A percentile compares a stretch with the other conserved stretches of the same genome.
phyloP scores from a whole-genome alignment of 495 filamentous ascomycete species.

The Astrocystis sublimbata region DNA sequence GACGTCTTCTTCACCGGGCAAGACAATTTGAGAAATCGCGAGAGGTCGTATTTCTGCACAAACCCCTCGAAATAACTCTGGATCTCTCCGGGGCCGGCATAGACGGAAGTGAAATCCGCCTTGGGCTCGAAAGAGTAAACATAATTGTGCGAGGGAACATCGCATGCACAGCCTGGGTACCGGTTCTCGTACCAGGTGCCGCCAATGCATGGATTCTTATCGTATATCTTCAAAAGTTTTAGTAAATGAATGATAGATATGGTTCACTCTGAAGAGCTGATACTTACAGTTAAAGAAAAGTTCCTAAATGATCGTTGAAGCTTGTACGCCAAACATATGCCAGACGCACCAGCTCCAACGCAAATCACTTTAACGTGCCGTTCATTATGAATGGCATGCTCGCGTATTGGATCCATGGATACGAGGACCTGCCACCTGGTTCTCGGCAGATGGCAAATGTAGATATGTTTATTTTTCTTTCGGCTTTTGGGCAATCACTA shows the following conservation, averaged over 20 bases:
- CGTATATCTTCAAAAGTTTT: slow-evolving; percentile 33
- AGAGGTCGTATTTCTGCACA: slow-evolving; percentile 43
- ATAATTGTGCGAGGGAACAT: slow-evolving; percentile 42
- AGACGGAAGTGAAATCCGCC: slow-evolving; percentile 48
- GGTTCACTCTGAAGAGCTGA: not conserved
- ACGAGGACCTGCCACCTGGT: not conserved
- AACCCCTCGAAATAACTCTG: slow-evolving; percentile 48
- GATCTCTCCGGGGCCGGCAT: slow-evolving; percentile 47
- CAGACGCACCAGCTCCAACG: slow-evolving; percentile 44
- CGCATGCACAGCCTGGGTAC: slow-evolving; percentile 41
- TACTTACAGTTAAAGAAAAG: slow-evolving; percentile 14
- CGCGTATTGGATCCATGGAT: slow-evolving; percentile 19
- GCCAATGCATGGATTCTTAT: slow-evolving; percentile 42
- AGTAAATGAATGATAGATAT: not conserved
- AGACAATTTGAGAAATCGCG: slow-evolving; percentile 43
- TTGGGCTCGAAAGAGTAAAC: slow-evolving; percentile 56
- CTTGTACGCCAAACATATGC: slow-evolving; percentile 38
- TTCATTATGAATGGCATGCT: slow-evolving; percentile 29
- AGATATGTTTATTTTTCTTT: too few relatives aligned
- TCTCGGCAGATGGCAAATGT: not conserved
- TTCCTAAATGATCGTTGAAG: slow-evolving; percentile 29
- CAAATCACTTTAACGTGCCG: slow-evolving; percentile 40
- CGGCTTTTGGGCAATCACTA: too few relatives aligned
- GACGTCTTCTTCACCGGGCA: slow-evolving; percentile 38
- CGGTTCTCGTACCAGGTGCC: slow-evolving; percentile 47